Evolutionary conservation across 2,329 filamentous ascomycete species (phyloP), one percentile per base, ranked within the genome.

Genomic region (Aureobasidium lini): DNA sequence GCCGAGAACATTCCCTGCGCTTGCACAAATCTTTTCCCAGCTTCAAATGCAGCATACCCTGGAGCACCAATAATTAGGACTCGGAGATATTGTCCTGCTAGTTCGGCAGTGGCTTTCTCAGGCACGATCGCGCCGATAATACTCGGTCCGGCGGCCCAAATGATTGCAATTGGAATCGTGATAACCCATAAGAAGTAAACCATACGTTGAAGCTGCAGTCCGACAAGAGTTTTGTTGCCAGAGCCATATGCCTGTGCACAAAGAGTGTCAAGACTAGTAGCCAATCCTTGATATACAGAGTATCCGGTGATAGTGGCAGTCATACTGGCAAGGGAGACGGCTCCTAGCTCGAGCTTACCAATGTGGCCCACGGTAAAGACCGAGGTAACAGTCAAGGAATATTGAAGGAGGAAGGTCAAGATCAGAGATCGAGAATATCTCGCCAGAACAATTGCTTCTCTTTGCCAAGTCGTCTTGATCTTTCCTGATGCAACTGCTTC

Each of bases 391-490:
- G 75, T 76, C 34, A 77, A 66, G n/a, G 70, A 73, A 61, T 77
- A 78, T 59, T 77, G 76, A 15, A 78, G 66, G 10, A 77, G 57
- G 54, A 77, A 78, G 0, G 76, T 78, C 31, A 76, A 60, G 37
- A 77, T 74, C 10, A 78, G 63, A 2, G 74, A 72, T 15, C 70
- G 69, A 0, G 75, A 75, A 40, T 66, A 81, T 79, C 18, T 81
- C 11, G 46, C 76, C 8, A 96, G 80, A 0, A 91, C 92, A 75
- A 91, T 90, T 42, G 88, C 81, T 77, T 97, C 92, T 64, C 91
- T 84, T 72, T 88, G 86, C 91, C 91, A 96, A 6, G 90, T 95
- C 6, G 92, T 96, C 58, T 87, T 86, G 65, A 96, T 91, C 69
- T 85, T 83, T 9, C 91, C 90, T 0, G 88, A 83, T 0, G 84